phyloP scores from a whole-genome alignment of 805 yeast genomes.

The Yarrowia sp. region DNA sequence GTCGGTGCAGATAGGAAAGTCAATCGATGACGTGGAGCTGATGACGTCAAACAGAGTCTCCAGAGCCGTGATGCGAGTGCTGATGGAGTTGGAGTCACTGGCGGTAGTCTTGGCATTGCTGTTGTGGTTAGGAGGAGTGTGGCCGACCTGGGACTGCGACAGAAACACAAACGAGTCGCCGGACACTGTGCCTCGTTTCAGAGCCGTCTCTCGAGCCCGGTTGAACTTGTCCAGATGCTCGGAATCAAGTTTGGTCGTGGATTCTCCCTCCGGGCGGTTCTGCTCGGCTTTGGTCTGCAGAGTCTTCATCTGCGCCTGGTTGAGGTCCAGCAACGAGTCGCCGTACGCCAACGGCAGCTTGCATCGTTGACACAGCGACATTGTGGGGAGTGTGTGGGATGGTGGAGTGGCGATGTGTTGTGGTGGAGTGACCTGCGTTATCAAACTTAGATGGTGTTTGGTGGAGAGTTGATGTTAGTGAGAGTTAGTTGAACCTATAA shows the following conservation, averaged over 20 bases:
- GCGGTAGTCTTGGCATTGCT: not conserved
- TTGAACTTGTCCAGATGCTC: conserved; percentile 4
- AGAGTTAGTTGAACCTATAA: no score
- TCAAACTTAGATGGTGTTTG: conserved; percentile 1
- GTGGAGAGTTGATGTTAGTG: not conserved
- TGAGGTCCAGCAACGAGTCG: conserved; percentile 32
- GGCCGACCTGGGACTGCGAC: conserved; percentile 23
- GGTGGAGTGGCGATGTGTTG: conserved; percentile 13
- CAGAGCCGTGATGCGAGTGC: conserved; percentile 26
- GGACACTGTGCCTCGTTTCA: conserved; percentile 6
- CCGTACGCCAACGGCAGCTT: conserved; percentile 34
- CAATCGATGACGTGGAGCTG: conserved; percentile 62
- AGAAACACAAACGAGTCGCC: conserved; percentile 35
- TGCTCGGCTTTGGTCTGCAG: conserved; percentile 30
- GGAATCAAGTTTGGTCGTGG: conserved; percentile 3
- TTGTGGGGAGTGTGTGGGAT: not conserved
- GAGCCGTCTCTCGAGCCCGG: conserved; percentile 5
- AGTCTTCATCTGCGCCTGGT: conserved; percentile 25
- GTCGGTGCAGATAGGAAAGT: conserved; percentile 86
- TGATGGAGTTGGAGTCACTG: conserved; percentile 29
- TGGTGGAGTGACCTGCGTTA: conserved; percentile 15
- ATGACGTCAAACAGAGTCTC: conserved; percentile 34
- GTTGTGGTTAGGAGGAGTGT: not conserved
- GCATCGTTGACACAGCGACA: conserved; percentile 37
- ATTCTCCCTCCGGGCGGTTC: conserved; percentile 14